Conservation (phyloP, 2,329 filamentous ascomycete species). For the Colletotrichum magnum region DNA sequence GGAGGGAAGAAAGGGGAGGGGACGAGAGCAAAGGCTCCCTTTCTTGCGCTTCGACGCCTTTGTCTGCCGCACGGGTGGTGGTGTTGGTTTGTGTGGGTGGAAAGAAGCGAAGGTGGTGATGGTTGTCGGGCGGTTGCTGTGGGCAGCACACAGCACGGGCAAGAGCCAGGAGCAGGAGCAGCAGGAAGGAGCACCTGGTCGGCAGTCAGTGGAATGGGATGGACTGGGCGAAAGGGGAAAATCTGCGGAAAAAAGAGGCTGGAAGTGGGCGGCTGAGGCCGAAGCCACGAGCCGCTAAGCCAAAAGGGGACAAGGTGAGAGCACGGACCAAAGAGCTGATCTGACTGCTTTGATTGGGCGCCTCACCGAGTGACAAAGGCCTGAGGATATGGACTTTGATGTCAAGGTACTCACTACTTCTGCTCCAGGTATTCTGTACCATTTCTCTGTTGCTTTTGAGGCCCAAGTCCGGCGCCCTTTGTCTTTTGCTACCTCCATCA, state of each 20-base stretch:
- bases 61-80: conserved; percentile 32
- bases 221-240: conserved; percentile 21
- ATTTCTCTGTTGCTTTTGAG: background rate
- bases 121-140: conserved; percentile 41
- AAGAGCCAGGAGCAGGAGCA: conserved; percentile 1
- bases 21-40: conserved; percentile 27
- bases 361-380: background rate
- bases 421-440: background rate
- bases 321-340: background rate
- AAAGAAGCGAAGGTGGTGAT: conserved; percentile 22
- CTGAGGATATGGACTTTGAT: background rate
- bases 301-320: background rate
- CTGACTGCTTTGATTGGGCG: background rate
- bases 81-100: conserved; percentile 2
- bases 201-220: background rate
- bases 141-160: conserved; percentile 13
- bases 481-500: too few species aligned
- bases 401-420: too few species aligned
- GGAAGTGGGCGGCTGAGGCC: conserved; percentile 13
- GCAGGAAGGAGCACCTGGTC: background rate
- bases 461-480: too few species aligned
- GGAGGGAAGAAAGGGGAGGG: conserved; percentile 5
- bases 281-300: background rate
- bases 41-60: conserved; percentile 29
- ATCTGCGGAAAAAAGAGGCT: conserved; percentile 30